These are phyloP conservation scores for Talaromyces sp. DNA, from an alignment of 2,329 filamentous ascomycete genomes.

Conservation along the genomic window DNA sequence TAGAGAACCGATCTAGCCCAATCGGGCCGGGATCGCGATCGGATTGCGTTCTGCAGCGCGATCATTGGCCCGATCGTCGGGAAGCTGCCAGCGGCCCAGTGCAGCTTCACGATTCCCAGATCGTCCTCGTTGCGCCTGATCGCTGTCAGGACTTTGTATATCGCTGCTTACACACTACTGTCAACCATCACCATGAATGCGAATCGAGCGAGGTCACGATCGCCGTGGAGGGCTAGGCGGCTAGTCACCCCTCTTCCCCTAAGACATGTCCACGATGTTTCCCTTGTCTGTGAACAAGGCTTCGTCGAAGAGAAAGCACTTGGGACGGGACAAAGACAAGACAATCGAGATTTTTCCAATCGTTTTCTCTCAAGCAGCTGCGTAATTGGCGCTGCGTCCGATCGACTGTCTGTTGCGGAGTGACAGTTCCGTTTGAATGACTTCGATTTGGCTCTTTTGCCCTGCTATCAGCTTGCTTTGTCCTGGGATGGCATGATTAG, in stretches of 20 bases:
- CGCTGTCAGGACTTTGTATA: background rate
- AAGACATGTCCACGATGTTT: background rate
- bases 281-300: background rate
- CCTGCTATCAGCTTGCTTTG: background rate
- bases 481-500: background rate
- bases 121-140: conserved; percentile 8
- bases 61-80: conserved; percentile 8
- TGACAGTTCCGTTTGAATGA: background rate
- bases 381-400: background rate
- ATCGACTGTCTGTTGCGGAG: background rate
- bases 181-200: background rate
- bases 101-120: background rate
- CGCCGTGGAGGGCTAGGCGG: too few relatives aligned
- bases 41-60: background rate
- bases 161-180: background rate
- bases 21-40: conserved; percentile 6
- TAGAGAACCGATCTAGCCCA: background rate
- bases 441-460: background rate
- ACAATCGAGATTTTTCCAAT: background rate
- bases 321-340: background rate
- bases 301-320: too few relatives aligned
- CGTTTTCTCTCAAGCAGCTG: background rate
- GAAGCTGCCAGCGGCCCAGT: background rate
- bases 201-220: background rate
- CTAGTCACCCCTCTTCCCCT: background rate